phyloP scores from a whole-genome alignment of 176 grass and related monocot species.

The Phragmites australis region DNA sequence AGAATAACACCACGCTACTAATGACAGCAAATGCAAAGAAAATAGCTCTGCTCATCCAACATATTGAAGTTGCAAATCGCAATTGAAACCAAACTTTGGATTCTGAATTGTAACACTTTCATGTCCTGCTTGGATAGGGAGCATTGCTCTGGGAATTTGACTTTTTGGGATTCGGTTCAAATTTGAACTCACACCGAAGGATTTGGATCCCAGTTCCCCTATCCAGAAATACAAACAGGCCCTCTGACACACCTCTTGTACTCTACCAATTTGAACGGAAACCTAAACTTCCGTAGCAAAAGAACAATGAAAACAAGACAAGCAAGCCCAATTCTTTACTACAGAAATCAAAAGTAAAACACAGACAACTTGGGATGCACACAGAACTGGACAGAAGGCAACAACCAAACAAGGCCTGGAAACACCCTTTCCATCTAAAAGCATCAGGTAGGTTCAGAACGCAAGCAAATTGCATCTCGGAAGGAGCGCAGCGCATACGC shows the following conservation, averaged over 20 bases:
- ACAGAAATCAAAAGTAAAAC: neutral
- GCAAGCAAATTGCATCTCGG: neutral
- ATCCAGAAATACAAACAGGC: neutral
- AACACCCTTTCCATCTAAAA: neutral
- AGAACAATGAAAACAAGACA: conserved; percentile 31
- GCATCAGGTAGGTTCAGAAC: neutral
- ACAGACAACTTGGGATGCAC: conserved; percentile 1
- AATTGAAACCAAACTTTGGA: conserved; percentile 15
- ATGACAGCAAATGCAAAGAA: neutral
- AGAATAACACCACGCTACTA: neutral
- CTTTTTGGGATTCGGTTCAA: neutral
- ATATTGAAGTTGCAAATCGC: neutral
- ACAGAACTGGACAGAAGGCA: neutral
- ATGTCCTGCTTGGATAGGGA: neutral
- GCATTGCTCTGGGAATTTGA: neutral
- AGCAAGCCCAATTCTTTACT: neutral
- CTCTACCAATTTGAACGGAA: conserved; percentile 14
- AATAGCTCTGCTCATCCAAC: neutral
- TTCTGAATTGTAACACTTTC: neutral
- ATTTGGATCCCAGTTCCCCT: conserved; percentile 3
- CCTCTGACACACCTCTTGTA: neutral
- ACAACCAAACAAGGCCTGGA: neutral
- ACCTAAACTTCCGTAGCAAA: neutral
- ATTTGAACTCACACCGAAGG: neutral
- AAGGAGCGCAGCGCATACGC: neutral